Evolutionary conservation across 192 early-diverging fungal species (phyloP).

Genomic region (Linnemannia zychae): DNA sequence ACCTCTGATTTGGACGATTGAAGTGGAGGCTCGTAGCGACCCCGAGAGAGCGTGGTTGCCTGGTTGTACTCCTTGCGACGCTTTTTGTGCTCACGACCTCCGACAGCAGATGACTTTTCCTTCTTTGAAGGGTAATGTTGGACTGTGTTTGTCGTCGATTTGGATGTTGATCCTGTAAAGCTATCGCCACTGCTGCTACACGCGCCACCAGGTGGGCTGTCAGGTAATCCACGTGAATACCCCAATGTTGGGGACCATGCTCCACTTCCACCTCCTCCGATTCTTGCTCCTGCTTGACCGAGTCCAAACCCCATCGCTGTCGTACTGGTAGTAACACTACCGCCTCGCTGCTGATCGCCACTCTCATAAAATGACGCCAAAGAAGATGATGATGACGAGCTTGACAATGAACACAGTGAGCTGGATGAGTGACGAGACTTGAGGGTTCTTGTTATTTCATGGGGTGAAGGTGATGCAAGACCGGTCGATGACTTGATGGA

Average conservation of each 20-base stretch:
- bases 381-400: conserved; percentile 26
- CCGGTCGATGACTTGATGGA: not conserved
- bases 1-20: not conserved
- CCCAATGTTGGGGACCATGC: not conserved
- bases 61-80: conserved; percentile 22
- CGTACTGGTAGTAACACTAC: not conserved
- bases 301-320: conserved; percentile 16
- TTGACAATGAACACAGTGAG: conserved; percentile 7
- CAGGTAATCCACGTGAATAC: conserved; percentile 22
- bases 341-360: not conserved
- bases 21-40: not conserved
- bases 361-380: conserved; percentile 4
- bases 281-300: not conserved
- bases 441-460: not conserved
- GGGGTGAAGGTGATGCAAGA: not conserved
- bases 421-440: conserved; percentile 17
- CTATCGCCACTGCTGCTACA: conserved; percentile 25
- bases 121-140: not conserved
- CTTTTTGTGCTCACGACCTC: conserved; percentile 30
- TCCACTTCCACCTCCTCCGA: not conserved
- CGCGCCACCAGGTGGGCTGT: conserved; percentile 13
- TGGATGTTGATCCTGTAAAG: not conserved
- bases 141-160: not conserved
- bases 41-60: not conserved
- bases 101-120: not conserved